A percentile compares a stretch with the other conserved stretches of the same genome.
Evolutionary conservation across 331 rosid species (phyloP).

Genomic region (Quercus tomentella): DNA sequence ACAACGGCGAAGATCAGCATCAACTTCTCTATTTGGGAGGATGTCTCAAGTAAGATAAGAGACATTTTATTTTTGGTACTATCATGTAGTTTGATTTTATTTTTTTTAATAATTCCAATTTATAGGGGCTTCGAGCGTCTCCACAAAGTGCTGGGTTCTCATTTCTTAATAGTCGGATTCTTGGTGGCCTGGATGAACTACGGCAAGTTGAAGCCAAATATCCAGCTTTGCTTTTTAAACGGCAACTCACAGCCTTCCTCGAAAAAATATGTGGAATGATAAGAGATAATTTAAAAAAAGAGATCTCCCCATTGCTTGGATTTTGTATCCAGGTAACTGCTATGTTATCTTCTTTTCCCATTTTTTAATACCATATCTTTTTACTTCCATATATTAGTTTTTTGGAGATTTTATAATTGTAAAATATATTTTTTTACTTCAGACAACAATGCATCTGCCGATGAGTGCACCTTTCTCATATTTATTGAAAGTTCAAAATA

Average conservation of each 20-base stretch:
- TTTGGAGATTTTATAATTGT: too few relatives aligned
- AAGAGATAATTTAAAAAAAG: slow-evolving; percentile 86
- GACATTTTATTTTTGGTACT: neutral
- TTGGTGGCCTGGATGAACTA: slow-evolving; percentile 75
- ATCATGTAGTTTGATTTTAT: neutral
- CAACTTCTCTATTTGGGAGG: slow-evolving; percentile 93
- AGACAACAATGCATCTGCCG: too few relatives aligned
- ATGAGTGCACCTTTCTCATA: too few relatives aligned
- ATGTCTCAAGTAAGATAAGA: slow-evolving; percentile 77
- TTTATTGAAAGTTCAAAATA: too few relatives aligned
- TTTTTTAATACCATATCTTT: too few relatives aligned
- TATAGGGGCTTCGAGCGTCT: slow-evolving; percentile 79
- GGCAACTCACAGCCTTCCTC: slow-evolving; percentile 96
- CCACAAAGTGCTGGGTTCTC: slow-evolving; percentile 88
- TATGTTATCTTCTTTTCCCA: neutral
- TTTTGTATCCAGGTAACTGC: slow-evolving; percentile 77
- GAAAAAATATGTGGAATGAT: slow-evolving; percentile 95
- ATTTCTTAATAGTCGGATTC: slow-evolving; percentile 74
- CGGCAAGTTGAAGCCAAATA: slow-evolving; percentile 98
- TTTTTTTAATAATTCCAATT: slow-evolving; percentile 15
- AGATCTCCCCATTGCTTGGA: slow-evolving; percentile 92
- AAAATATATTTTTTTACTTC: too few relatives aligned
- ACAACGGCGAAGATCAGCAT: slow-evolving; percentile 80
- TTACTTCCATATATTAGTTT: too few relatives aligned
- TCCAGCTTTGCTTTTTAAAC: slow-evolving; percentile 93